Evolutionary conservation across 2,329 filamentous ascomycete species (phyloP).

Genomic region (Sporothrix curviconia): DNA sequence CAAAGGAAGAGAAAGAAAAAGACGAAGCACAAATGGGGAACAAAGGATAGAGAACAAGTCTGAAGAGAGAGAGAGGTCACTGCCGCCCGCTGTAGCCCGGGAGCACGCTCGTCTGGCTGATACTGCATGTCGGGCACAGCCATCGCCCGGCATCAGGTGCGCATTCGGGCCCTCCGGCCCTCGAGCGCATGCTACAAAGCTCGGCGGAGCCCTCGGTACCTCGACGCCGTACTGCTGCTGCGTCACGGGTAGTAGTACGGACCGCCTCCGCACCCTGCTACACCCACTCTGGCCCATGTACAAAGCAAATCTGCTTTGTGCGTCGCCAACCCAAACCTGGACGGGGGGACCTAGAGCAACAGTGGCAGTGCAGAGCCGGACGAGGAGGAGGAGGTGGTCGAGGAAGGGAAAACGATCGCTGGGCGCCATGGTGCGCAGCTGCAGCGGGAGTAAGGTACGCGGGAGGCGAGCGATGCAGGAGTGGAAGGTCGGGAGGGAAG

Average conservation of each 20-base stretch:
- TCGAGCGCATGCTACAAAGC: slow-evolving; percentile 45
- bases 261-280: too few species aligned
- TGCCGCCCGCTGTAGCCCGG: slow-evolving; percentile 22
- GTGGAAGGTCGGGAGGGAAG: slow-evolving; percentile 52
- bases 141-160: slow-evolving; percentile 37
- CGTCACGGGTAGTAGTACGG: background rate
- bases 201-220: slow-evolving; percentile 34
- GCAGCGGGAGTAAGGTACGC: slow-evolving; percentile 48
- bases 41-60: slow-evolving; percentile 3
- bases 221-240: slow-evolving; percentile 13
- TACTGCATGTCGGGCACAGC: slow-evolving; percentile 26
- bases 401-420: slow-evolving; percentile 31
- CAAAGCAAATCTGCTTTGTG: background rate
- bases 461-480: slow-evolving; percentile 51
- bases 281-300: background rate
- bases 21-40: background rate
- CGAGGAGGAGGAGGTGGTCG: slow-evolving; percentile 23
- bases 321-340: slow-evolving; percentile 13
- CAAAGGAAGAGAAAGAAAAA: background rate
- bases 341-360: slow-evolving; percentile 15
- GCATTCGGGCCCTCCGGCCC: slow-evolving; percentile 39
- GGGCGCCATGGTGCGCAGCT: slow-evolving; percentile 32
- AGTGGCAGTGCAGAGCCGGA: slow-evolving; percentile 6
- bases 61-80: background rate
- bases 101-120: slow-evolving; percentile 22